These are phyloP conservation scores for Cryptococcus maquisensis DNA, from an alignment of 1,284 basidiomycete species.

Conservation along the genomic window DNA sequence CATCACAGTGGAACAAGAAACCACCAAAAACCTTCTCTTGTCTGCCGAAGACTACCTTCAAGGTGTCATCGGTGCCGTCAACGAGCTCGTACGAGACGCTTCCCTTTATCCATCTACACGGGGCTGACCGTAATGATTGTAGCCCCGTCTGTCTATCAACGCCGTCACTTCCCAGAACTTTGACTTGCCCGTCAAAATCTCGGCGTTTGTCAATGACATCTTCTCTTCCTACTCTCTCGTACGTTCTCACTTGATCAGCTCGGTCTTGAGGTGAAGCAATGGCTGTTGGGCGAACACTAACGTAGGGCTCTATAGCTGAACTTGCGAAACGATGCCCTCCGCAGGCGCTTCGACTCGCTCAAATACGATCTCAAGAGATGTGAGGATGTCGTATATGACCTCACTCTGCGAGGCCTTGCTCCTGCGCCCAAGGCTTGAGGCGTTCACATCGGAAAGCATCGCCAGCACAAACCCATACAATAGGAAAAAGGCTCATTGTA, in stretches of 20 bases:
- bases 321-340: constrained; percentile 46
- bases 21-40: constrained; percentile 36
- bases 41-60: constrained; percentile 49
- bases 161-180: constrained; percentile 49
- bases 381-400: constrained; percentile 50
- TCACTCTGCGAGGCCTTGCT: constrained; percentile 41
- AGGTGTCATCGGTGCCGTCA: constrained; percentile 49
- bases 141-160: constrained; percentile 49
- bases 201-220: constrained; percentile 48
- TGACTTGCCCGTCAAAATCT: constrained; percentile 44
- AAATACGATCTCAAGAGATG: constrained; percentile 50
- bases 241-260: constrained; percentile 6
- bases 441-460: not conserved
- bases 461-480: not conserved
- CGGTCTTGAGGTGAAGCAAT: too few relatives aligned
- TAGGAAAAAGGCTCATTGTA: not conserved
- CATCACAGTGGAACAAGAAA: constrained; percentile 32
- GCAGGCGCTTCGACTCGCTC: constrained; percentile 48
- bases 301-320: constrained; percentile 34
- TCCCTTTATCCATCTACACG: not conserved
- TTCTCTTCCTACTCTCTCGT: constrained; percentile 49
- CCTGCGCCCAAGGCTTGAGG: constrained; percentile 1
- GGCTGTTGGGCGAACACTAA: not conserved
- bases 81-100: constrained; percentile 36
- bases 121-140: not conserved